Evolutionary conservation across 176 grass and related monocot genomes (phyloP).

Genomic region (Juncus inflexus): DNA sequence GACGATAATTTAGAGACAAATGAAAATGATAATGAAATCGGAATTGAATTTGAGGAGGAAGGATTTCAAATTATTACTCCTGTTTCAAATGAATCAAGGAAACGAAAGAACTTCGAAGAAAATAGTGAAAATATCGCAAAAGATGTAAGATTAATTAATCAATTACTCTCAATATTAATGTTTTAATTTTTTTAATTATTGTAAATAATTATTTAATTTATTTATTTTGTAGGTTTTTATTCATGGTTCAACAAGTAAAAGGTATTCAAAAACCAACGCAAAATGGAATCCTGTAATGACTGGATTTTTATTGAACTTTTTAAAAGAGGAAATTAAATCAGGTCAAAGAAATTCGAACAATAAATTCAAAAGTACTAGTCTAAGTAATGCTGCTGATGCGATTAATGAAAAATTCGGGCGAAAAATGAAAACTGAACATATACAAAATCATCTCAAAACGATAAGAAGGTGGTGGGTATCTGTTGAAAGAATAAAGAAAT

Average conservation of each 20-base stretch:
- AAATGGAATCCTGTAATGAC: constrained; percentile 15
- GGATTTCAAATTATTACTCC: neutral
- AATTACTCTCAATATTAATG: neutral
- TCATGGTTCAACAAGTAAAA: neutral
- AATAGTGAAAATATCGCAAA: neutral
- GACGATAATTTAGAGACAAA: too few species aligned
- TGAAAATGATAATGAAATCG: constrained; percentile 4
- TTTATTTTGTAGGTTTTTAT: neutral
- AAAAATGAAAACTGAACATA: constrained; percentile 2
- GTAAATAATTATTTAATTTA: neutral
- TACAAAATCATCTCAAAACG: constrained; percentile 19
- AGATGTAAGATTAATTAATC: constrained; percentile 6
- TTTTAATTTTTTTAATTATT: neutral
- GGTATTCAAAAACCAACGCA: neutral
- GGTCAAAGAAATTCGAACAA: neutral
- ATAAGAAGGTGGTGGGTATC: constrained; percentile 1
- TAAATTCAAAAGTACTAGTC: neutral
- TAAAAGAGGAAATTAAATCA: neutral
- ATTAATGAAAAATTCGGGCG: constrained; percentile 14
- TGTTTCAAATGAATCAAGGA: constrained; percentile 13
- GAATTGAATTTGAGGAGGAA: neutral
- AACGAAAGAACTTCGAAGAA: constrained; percentile 2
- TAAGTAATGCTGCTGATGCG: constrained; percentile 13
- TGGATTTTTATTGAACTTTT: constrained; percentile 14
- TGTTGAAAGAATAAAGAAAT: constrained; percentile 8